Evolutionary conservation across 805 yeast genomes (phyloP), one percentile per base, ranked within the genome.

Genomic region (Kodamaea neixiangensis): DNA sequence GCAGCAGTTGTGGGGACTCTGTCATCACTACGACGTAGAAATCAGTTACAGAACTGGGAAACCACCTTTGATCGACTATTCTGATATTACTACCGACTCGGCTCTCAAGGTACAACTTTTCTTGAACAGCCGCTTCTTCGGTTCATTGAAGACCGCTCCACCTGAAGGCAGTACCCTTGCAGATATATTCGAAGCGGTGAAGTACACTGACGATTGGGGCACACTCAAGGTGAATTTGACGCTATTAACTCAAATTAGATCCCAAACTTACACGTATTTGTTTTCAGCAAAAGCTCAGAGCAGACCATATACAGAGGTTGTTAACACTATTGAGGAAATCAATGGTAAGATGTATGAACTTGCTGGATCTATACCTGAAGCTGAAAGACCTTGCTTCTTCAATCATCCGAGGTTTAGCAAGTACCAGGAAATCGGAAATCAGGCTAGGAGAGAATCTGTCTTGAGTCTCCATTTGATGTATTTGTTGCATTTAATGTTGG

Each of bases 1-100:
- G 38, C 58, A 71, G 46, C 57, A 54, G 13, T 48, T 72, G 1
- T 73, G 78, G 78, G 63, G 69, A 63, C 62, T 63, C 31, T 71
- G 76, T 54, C 69, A 67, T 38, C 66, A 58, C 49, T 63, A 63
- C 22, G 77, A 73, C 44, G 66, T 66, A 54, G 78, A 73, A 48
- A 59, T 66, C 19, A 68, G 74, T 50, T 72, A 66, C 53, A 63
- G 75, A 29, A 54, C 60, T 46, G 78, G 77, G 3, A 72, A 71
- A 47, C 74, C 77, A 1, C 77, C 77, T 1, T 49, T 71, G 47
- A 63, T 73, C 6, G 71, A 71, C 52, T 56, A 48, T 3, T 38
- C 55, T 5, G 78, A 73, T 48, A 71, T 68, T 14, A 57, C 68
- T 2, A 61, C 31, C 7, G 11, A 25, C 11, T 25, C 31, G 11